Percentiles rank a stretch among this genome's conserved stretches.
These are phyloP conservation scores for Xerocomellus amylosporus DNA, from an alignment of 768 basidiomycete genomes.

Conservation along the genomic window DNA sequence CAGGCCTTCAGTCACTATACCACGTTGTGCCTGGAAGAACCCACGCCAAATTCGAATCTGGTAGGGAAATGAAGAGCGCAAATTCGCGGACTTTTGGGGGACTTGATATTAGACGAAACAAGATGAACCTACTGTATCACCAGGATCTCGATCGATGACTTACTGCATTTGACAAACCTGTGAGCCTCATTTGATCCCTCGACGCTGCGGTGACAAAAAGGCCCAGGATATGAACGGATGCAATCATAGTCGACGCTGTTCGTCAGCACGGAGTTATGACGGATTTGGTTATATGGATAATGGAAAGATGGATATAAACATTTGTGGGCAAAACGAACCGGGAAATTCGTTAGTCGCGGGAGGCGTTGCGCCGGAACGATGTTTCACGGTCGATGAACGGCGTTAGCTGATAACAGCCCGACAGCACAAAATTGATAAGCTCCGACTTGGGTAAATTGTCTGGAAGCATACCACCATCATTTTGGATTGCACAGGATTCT, in stretches of 20 bases:
- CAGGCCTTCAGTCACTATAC: background rate
- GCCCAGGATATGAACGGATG: background rate
- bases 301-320: background rate
- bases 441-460: background rate
- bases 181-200: background rate
- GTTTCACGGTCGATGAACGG: no score
- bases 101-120: background rate
- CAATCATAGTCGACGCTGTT: background rate
- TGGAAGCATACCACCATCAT: no score
- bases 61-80: background rate
- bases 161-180: background rate
- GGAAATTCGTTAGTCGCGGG: background rate
- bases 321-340: background rate
- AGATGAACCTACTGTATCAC: background rate
- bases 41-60: background rate
- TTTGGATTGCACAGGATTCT: background rate
- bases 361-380: no score
- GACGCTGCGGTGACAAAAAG: background rate
- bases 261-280: background rate
- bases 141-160: slow-evolving; percentile 2
- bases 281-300: background rate
- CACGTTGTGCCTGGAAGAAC: background rate
- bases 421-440: no score
- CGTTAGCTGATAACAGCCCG: no score
- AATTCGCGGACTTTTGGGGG: slow-evolving; percentile 3